These are phyloP conservation scores for Boletales sp. DNA, from an alignment of 768 basidiomycete genomes.

Conservation along the genomic window DNA sequence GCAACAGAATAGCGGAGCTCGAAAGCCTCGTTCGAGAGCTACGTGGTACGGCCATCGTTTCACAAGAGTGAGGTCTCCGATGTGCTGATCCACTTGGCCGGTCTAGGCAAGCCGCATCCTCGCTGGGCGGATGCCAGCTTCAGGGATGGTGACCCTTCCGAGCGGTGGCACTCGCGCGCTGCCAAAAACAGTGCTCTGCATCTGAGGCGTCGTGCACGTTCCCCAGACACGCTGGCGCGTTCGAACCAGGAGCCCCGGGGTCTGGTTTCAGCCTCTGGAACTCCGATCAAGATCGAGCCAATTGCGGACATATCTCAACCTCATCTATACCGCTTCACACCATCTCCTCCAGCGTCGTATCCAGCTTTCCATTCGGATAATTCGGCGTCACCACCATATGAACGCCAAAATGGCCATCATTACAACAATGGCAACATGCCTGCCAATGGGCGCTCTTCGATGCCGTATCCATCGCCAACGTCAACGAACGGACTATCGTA, in stretches of 20 bases:
- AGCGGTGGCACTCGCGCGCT: constrained; percentile 85
- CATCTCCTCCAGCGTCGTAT: constrained; percentile 56
- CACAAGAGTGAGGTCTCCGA: constrained; percentile 1
- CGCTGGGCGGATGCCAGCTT: constrained; percentile 81
- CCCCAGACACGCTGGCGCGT: constrained; percentile 33
- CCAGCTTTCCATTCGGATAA: constrained; percentile 48
- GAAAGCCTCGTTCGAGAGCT: constrained; percentile 90
- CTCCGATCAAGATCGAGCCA: constrained; percentile 69
- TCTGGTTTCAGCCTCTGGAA: constrained; percentile 44
- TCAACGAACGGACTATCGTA: constrained; percentile 33
- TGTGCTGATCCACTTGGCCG: constrained; percentile 6
- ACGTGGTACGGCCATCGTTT: constrained; percentile 49
- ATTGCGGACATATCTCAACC: constrained; percentile 44
- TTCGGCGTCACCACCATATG: constrained; percentile 33
- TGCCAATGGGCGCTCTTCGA: constrained; percentile 24
- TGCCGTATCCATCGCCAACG: constrained; percentile 34
- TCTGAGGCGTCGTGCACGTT: constrained; percentile 38
- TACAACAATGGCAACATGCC: constrained; percentile 30
- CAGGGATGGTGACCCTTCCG: constrained; percentile 75
- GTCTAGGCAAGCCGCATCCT: constrained; percentile 78
- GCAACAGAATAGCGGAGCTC: constrained; percentile 87
- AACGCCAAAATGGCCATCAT: constrained; percentile 33
- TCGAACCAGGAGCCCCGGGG: constrained; percentile 37
- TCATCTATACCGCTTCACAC: constrained; percentile 67
- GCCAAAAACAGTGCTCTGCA: constrained; percentile 55